These are phyloP conservation scores for Rhododendron vialii DNA, from an alignment of 148 eudicot species.

Conservation along the genomic window DNA sequence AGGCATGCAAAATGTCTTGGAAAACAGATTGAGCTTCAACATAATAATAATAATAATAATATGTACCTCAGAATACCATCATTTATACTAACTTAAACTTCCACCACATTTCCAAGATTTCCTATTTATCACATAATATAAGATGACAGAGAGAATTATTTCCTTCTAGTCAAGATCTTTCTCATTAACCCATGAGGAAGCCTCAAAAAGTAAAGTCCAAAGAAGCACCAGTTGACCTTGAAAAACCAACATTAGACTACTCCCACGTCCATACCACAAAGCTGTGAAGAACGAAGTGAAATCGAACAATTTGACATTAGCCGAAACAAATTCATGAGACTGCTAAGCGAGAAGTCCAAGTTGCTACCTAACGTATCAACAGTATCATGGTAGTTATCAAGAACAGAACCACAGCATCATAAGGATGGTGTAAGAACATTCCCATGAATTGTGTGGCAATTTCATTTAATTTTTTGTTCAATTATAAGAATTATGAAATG, in stretches of 20 bases:
- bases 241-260: background rate
- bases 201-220: background rate
- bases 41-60: background rate
- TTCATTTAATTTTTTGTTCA: background rate
- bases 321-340: background rate
- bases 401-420: background rate
- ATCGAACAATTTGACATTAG: background rate
- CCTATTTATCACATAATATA: background rate
- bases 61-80: background rate
- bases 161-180: conserved; percentile 1
- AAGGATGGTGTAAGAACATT: background rate
- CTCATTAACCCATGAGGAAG: background rate
- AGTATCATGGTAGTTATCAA: background rate
- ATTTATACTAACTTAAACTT: background rate
- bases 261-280: background rate
- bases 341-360: background rate
- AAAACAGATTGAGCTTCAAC: background rate
- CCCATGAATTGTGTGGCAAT: background rate
- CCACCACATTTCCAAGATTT: background rate
- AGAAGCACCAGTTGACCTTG: background rate
- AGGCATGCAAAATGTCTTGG: background rate
- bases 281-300: background rate
- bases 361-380: background rate
- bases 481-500: background rate
- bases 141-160: background rate